Conservation (phyloP, 495 filamentous ascomycete genomes). For the Penicillium angulare region DNA sequence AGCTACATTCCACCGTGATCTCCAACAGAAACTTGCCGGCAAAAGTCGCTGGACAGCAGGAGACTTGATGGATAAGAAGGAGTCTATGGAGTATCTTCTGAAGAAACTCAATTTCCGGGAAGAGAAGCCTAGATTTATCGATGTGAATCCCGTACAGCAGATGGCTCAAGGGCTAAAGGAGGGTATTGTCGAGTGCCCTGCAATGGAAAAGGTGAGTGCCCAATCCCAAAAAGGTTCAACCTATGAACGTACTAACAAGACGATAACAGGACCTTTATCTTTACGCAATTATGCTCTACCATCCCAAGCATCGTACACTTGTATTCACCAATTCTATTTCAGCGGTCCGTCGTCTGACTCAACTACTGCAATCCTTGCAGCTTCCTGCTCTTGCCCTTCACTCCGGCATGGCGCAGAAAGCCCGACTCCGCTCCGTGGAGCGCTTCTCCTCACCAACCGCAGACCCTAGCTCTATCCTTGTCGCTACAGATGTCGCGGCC, state of each 20-base stretch:
- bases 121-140: conserved; percentile 82
- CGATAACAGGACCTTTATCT: conserved; percentile 76
- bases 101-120: conserved; percentile 85
- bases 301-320: conserved; percentile 74
- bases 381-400: conserved; percentile 78
- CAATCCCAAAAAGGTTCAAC: not conserved
- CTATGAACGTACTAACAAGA: conserved; percentile 8
- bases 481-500: conserved; percentile 96
- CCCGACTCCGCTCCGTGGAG: conserved; percentile 89
- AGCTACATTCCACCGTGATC: conserved; percentile 84
- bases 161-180: conserved; percentile 86
- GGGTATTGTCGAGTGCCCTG: conserved; percentile 85
- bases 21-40: conserved; percentile 86
- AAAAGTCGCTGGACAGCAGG: conserved; percentile 56
- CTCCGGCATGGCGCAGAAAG: conserved; percentile 94
- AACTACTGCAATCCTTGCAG: conserved; percentile 79
- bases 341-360: conserved; percentile 81
- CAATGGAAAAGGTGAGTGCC: conserved; percentile 76
- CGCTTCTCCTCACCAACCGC: conserved; percentile 70
- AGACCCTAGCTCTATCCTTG: conserved; percentile 65
- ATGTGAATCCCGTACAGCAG: conserved; percentile 81
- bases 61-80: conserved; percentile 64
- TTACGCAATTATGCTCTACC: conserved; percentile 80
- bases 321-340: conserved; percentile 96
- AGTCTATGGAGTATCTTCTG: conserved; percentile 90